These are phyloP conservation scores for Leucaena leucocephala DNA, from an alignment of 306 rosid species.

Conservation along the genomic window DNA sequence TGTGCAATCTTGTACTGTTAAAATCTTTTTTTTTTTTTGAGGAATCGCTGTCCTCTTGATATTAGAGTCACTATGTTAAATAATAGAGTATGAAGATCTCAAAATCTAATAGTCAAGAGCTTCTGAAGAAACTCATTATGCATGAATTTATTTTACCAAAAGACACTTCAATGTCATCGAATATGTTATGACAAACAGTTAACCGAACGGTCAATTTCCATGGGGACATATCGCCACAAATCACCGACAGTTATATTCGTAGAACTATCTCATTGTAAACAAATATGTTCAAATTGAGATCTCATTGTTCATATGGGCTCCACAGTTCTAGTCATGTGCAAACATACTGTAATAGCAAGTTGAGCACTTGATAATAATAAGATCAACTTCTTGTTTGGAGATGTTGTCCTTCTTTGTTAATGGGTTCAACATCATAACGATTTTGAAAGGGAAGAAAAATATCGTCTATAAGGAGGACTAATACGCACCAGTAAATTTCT, in stretches of 20 bases:
- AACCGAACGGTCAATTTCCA: background rate
- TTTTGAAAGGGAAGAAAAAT: background rate
- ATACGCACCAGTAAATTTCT: background rate
- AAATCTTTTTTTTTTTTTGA: background rate
- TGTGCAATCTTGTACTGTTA: background rate
- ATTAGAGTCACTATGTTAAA: background rate
- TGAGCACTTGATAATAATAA: background rate
- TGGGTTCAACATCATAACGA: background rate
- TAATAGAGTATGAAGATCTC: background rate
- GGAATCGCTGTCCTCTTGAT: background rate
- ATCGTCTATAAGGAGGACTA: background rate
- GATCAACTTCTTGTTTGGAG: background rate
- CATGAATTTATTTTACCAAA: background rate
- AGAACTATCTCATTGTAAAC: background rate
- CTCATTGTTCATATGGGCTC: too few species aligned
- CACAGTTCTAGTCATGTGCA: background rate
- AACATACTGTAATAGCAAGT: background rate
- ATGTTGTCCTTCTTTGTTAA: background rate
- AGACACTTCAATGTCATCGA: background rate
- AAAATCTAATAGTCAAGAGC: background rate
- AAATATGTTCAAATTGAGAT: too few species aligned
- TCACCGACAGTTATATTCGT: background rate
- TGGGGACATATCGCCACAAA: background rate
- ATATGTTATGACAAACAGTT: background rate
- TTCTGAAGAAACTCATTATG: background rate